phyloP scores from a whole-genome alignment of 1,284 basidiomycete species.

The Boletus semigastroideus region DNA sequence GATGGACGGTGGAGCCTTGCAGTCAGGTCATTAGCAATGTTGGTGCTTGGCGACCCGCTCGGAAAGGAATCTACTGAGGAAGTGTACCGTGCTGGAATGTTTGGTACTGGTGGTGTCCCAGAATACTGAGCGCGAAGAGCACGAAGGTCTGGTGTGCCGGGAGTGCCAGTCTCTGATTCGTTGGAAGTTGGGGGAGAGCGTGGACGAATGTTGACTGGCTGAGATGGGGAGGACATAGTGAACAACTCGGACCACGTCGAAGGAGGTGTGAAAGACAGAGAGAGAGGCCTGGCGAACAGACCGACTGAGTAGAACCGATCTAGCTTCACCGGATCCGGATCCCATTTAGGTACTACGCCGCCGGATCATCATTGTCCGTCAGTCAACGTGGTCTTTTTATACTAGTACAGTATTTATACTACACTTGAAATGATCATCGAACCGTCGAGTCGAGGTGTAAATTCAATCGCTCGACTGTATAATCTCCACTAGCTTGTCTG shows the following conservation, averaged over 20 bases:
- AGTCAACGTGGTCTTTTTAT: too few relatives aligned
- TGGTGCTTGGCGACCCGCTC: conserved; percentile 20
- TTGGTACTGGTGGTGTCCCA: conserved; percentile 62
- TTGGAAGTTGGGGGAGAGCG: conserved; percentile 34
- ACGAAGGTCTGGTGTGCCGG: conserved; percentile 54
- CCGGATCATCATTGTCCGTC: too few relatives aligned
- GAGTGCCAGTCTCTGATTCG: conserved; percentile 34
- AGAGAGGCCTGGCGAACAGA: too few relatives aligned
- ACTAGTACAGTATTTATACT: too few relatives aligned
- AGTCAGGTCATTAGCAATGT: conserved; percentile 12
- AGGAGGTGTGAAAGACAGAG: not conserved
- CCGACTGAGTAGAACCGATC: too few relatives aligned
- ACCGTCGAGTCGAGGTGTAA: not conserved
- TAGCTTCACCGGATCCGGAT: too few relatives aligned
- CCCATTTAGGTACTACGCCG: too few relatives aligned
- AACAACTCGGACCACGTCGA: too few relatives aligned
- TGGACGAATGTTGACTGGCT: conserved; percentile 55
- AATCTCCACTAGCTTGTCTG: conserved; percentile 16
- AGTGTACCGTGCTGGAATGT: conserved; percentile 52
- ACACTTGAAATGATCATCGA: too few relatives aligned
- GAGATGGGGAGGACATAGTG: conserved; percentile 55
- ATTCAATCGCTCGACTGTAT: conserved; percentile 1
- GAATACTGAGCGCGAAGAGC: conserved; percentile 62
- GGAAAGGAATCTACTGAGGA: conserved; percentile 28
- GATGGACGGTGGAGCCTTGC: conserved; percentile 25